These are phyloP conservation scores for Phaeomoniella chlamydospora DNA, from an alignment of 2,329 filamentous ascomycete genomes.

Conservation along the genomic window DNA sequence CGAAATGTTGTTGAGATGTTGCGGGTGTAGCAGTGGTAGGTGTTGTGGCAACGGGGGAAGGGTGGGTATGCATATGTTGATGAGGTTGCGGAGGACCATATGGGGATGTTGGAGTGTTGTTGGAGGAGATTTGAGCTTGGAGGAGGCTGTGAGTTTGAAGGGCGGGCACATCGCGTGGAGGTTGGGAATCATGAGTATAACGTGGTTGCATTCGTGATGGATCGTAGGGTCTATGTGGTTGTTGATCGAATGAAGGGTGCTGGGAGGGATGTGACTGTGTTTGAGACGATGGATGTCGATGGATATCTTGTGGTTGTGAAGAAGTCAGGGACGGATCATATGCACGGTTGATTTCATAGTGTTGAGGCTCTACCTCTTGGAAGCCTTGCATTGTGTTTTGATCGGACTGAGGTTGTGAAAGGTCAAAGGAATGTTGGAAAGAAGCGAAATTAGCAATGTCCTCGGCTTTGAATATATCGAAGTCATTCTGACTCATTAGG, in stretches of 20 bases:
- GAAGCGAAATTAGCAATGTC: slow-evolving; percentile 1
- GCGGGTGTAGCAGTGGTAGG: no score
- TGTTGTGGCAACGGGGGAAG: no score
- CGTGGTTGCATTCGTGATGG: neutral
- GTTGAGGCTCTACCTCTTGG: neutral
- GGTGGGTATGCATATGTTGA: neutral
- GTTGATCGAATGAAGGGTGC: no score
- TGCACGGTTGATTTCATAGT: neutral
- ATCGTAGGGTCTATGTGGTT: neutral
- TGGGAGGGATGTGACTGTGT: neutral
- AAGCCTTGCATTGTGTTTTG: neutral
- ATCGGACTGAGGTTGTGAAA: neutral
- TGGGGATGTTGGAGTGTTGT: neutral
- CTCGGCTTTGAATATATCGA: slow-evolving; percentile 1
- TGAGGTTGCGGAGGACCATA: neutral
- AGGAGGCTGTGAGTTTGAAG: neutral
- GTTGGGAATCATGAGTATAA: neutral
- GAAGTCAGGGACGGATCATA: neutral
- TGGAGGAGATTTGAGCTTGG: neutral
- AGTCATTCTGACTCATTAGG: neutral
- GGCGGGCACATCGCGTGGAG: neutral
- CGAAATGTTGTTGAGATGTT: no score
- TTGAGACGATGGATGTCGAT: neutral
- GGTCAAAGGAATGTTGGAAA: neutral
- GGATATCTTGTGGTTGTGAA: neutral